Percentiles rank a stretch among this genome's conserved stretches.
Conservation (phyloP, 2,329 filamentous ascomycete species). For the Tricladium varicosporioides region DNA sequence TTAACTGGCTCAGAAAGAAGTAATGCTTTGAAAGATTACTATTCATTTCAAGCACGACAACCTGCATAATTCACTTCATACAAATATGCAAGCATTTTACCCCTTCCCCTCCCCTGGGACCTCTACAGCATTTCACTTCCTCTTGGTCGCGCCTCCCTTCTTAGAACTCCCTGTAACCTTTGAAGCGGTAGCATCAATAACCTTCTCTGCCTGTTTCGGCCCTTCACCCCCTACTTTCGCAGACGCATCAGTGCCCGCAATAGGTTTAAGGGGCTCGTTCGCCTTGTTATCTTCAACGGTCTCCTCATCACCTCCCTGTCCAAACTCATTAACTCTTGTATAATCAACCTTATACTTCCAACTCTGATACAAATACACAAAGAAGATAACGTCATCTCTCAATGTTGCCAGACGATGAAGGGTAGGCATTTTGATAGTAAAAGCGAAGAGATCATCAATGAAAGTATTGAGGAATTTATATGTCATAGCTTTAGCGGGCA, state of each 20-base stretch:
- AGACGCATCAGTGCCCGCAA: conserved; percentile 21
- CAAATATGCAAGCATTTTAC: too few relatives aligned
- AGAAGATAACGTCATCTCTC: conserved; percentile 96
- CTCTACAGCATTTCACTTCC: conserved; percentile 38
- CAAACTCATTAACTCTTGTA: conserved; percentile 92
- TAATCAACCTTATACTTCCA: conserved; percentile 93
- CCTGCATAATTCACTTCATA: too few relatives aligned
- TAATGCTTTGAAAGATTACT: too few relatives aligned
- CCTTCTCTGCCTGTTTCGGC: conserved; percentile 29
- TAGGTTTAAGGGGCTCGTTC: conserved; percentile 35
- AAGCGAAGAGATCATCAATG: conserved; percentile 97
- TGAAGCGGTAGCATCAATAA: conserved; percentile 21
- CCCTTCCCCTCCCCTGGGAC: too few relatives aligned
- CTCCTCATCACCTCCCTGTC: conserved; percentile 94
- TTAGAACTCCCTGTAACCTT: conserved; percentile 50
- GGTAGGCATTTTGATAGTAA: conserved; percentile 98
- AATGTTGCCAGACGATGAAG: conserved; percentile 90
- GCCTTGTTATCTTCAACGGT: conserved; percentile 52
- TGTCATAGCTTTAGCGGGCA: conserved; percentile 94
- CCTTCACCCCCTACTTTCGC: conserved; percentile 32
- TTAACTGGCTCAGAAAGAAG: too few relatives aligned
- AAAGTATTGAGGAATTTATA: conserved; percentile 99
- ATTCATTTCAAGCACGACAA: too few relatives aligned
- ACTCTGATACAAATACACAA: conserved; percentile 92
- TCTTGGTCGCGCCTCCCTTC: conserved; percentile 47